Percentiles rank a stretch among this genome's conserved stretches.
These are phyloP conservation scores for Amanita subjunquillea DNA, from an alignment of 768 basidiomycete genomes.

Conservation along the genomic window DNA sequence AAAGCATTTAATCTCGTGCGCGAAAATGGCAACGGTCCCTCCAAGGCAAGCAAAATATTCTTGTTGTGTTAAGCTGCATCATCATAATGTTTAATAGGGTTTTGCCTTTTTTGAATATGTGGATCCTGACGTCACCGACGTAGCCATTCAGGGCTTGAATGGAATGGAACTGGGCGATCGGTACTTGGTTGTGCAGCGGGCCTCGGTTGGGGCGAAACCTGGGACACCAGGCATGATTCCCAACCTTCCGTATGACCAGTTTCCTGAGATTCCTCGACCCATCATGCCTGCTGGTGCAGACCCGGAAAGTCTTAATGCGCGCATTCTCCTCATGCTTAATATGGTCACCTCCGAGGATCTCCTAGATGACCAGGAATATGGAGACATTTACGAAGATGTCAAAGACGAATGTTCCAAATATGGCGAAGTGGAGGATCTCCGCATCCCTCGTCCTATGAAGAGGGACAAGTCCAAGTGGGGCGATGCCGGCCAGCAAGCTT, in stretches of 20 bases:
- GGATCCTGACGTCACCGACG: conserved; percentile 80
- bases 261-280: conserved; percentile 77
- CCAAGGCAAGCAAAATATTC: conserved; percentile 48
- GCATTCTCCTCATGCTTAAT: conserved; percentile 95
- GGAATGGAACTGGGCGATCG: conserved; percentile 98
- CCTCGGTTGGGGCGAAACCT: conserved; percentile 85
- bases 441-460: conserved; percentile 83
- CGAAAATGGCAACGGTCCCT: conserved; percentile 80
- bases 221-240: conserved; percentile 54
- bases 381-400: conserved; percentile 90
- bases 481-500: conserved; percentile 46
- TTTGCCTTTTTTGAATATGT: conserved; percentile 99
- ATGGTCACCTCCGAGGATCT: conserved; percentile 97
- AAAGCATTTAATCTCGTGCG: conserved; percentile 98
- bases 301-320: conserved; percentile 44
- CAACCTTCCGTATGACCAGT: conserved; percentile 68
- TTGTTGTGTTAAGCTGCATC: neutral
- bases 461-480: conserved; percentile 81
- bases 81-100: conserved; percentile 43
- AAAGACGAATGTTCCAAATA: conserved; percentile 81
- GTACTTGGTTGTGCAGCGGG: conserved; percentile 91
- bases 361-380: conserved; percentile 82
- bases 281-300: conserved; percentile 78
- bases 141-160: conserved; percentile 92
- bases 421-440: conserved; percentile 74